Percentiles rank a stretch among this genome's conserved stretches.
Evolutionary conservation across 768 basidiomycete species (phyloP).

Genomic region (Coprinellus aureogranulatus): DNA sequence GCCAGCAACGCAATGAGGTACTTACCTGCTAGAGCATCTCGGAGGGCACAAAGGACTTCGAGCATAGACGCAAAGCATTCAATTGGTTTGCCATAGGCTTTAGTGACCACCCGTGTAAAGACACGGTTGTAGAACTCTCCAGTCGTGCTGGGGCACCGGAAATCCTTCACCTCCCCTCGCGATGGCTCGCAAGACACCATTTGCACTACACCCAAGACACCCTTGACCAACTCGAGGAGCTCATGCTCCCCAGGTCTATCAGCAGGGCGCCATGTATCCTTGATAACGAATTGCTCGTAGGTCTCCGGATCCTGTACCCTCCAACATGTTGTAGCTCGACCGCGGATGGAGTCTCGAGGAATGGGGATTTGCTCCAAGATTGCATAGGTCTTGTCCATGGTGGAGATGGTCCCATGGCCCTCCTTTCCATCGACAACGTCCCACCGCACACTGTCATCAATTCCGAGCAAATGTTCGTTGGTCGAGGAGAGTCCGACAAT

Average conservation of each 20-base stretch:
- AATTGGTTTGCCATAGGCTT: neutral
- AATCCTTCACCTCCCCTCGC: neutral
- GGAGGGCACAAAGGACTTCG: neutral
- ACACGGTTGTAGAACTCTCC: neutral
- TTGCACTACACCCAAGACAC: neutral
- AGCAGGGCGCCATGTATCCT: neutral
- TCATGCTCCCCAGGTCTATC: neutral
- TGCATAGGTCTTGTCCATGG: neutral
- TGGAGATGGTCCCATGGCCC: neutral
- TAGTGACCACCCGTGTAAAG: neutral
- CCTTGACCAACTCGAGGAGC: neutral
- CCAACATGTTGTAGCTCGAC: neutral
- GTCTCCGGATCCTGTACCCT: neutral
- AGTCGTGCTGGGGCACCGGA: neutral
- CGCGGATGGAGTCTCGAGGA: neutral
- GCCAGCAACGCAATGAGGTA: too few relatives aligned
- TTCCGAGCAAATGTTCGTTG: neutral
- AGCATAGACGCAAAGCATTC: neutral
- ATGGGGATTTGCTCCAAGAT: neutral
- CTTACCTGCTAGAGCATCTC: neutral
- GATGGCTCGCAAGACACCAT: neutral
- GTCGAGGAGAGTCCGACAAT: slow-evolving; percentile 1
- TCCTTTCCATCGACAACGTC: neutral
- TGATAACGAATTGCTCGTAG: neutral
- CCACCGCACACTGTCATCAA: slow-evolving; percentile 2